Base-by-base conservation (phyloP, 805 yeast genomes). In the Starmerella apis region DNA sequence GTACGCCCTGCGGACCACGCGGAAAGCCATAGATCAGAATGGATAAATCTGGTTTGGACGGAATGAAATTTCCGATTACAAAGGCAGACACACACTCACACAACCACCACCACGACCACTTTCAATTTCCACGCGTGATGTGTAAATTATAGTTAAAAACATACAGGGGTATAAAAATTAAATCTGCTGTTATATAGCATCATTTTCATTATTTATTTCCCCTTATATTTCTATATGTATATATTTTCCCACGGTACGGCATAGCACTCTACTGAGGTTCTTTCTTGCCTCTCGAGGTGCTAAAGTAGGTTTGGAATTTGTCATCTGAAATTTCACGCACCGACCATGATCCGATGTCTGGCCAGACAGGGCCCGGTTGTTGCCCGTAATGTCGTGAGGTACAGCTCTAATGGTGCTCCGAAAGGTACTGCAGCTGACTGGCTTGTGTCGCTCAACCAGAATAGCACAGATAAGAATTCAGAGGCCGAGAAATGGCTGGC, bases 401-500 rank as follows among this genome's bases (percentile, higher is more conserved):
- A 27, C 41, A 35, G 39, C 32, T 33, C 31, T 18, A 25, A 7
- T 10, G 24, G 36, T 3, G 18, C 30, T 19, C 48, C 11, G 30
- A 39, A 20, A 20, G 49, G 49, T 8, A 32, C 31, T 20, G 43
- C 44, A 9, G 57, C 55, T 0, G 58, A 55, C 52, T 55, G 53
- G 52, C 52, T 55, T 13, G 52, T 55, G 20, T 33, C 42, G 3
- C 48, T 55, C 19, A 30, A 46, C 39, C 6, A 20, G 18, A 27
- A 30, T 28, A 14, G 19, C 20, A 35, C 43, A 20, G 37, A 24
- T 37, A 28, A 25, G 27, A 47, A 53, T 43, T 46, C 28, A 13
- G 54, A 53, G 58, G 68, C 70, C 36, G 72, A 61, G 38, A 64
- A 57, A 47, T 69, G 71, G 80, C 56, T 73, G 36, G 62, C 64